These are phyloP conservation scores for Pseudogymnoascus sp. DNA, from an alignment of 2,329 filamentous ascomycete genomes.

Conservation along the genomic window DNA sequence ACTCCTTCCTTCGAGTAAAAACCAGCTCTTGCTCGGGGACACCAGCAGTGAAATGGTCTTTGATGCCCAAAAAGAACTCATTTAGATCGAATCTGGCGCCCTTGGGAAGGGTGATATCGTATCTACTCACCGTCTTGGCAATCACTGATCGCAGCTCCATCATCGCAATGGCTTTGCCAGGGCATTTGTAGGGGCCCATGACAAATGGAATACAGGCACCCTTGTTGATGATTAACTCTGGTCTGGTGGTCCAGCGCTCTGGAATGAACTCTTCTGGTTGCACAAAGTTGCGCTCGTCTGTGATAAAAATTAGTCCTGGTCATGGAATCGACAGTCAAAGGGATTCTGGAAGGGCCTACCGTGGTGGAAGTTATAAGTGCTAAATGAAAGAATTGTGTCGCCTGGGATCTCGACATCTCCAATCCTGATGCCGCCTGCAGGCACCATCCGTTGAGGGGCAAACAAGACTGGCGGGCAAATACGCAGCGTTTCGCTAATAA, in stretches of 20 bases:
- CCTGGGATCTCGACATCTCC: conserved; percentile 14
- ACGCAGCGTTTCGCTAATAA: conserved; percentile 19
- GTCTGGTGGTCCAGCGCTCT: conserved; percentile 24
- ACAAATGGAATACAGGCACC: conserved; percentile 23
- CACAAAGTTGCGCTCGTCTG: conserved; percentile 15
- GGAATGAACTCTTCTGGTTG: conserved; percentile 26
- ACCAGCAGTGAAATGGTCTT: conserved; percentile 15
- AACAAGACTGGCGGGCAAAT: conserved; percentile 15
- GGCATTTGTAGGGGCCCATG: conserved; percentile 26
- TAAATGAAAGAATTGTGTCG: conserved; percentile 13
- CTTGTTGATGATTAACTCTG: conserved; percentile 21
- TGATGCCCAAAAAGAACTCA: conserved; percentile 12
- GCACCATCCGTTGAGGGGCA: conserved; percentile 29
- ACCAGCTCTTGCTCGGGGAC: conserved; percentile 9
- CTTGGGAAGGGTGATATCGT: conserved; percentile 20
- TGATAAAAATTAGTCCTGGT: neutral
- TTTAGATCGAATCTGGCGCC: conserved; percentile 12
- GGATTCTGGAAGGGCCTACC: conserved; percentile 7
- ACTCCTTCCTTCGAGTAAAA: conserved; percentile 11
- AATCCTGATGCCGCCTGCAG: conserved; percentile 27
- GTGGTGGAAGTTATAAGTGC: conserved; percentile 14
- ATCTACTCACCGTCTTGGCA: conserved; percentile 18
- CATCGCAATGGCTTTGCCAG: conserved; percentile 28
- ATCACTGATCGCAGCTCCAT: conserved; percentile 27
- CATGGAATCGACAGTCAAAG: neutral